Base-by-base conservation (phyloP, 192 early-diverging fungal species). In the Backusella liffmaniae region DNA sequence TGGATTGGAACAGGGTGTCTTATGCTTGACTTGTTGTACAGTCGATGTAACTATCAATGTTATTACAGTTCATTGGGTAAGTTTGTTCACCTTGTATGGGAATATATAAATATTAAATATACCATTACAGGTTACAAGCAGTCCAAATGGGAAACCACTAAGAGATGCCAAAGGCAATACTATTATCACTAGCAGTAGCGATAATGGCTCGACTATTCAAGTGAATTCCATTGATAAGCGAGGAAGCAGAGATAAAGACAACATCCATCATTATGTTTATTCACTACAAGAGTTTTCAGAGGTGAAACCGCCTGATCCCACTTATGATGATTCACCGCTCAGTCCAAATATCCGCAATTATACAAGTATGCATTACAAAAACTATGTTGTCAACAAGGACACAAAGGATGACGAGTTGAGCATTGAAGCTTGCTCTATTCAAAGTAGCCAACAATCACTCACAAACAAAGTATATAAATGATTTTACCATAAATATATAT, bases 11-110 rank as follows among this genome's bases (percentile, higher is more conserved):
- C 79, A 79, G 34, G 86, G 86, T 62, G 51, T 84, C 10, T 67
- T 87, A 21, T 87, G 86, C 51, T 69, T 87, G n/a, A 81, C 83
- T 9, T 83, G 80, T 30, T 87, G 86, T 62, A 80, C 80, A n/a
- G 74, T 87, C 9, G 86, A 87, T 73, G 86, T 87, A 18, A 85
- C 84, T 0, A 71, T 87, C 4, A 87, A 83, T 36, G 78, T 82
- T 3, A 72, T 74, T 5, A 78, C 77, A 1, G 59, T 87, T 26
- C 84, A 85, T 62, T 87, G 86, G 86, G 86, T 85, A 59, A 65
- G 35, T 66, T 66, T 66, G 8, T 10, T 3, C 32, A 32, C 26
- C 21, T 56, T 56, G 21, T 10, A 56, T 21, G 18, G 53, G 8
- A 21, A 16, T 4, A 56, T 56, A 56, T 8, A n/a, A 32, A 21